phyloP scores from a whole-genome alignment of 768 basidiomycete genomes.

The Hirschioporus abietinus region DNA sequence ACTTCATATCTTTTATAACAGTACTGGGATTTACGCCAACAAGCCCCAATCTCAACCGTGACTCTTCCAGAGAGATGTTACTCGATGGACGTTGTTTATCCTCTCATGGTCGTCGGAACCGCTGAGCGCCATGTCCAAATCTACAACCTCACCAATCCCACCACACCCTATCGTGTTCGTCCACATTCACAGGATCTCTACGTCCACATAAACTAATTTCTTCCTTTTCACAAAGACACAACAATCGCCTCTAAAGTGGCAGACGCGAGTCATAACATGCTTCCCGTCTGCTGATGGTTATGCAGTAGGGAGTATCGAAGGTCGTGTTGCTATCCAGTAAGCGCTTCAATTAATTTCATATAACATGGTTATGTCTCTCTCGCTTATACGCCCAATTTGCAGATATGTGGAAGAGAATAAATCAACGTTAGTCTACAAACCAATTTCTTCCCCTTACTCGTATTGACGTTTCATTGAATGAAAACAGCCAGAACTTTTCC shows the following conservation, averaged over 20 bases:
- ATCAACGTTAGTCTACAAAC: slow-evolving; percentile 38
- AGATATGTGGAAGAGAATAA: slow-evolving; percentile 90
- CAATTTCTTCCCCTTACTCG: neutral
- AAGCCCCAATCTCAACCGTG: slow-evolving; percentile 73
- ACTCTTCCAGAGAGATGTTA: slow-evolving; percentile 89
- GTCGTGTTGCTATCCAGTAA: slow-evolving; percentile 93
- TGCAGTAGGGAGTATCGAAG: slow-evolving; percentile 82
- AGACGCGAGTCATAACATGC: slow-evolving; percentile 82
- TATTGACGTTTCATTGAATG: slow-evolving; percentile 4
- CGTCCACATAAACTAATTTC: neutral
- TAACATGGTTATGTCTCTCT: neutral
- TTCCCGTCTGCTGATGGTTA: slow-evolving; percentile 77
- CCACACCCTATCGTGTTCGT: slow-evolving; percentile 66
- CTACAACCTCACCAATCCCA: slow-evolving; percentile 81
- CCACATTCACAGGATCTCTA: slow-evolving; percentile 5
- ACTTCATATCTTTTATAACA: slow-evolving; percentile 23
- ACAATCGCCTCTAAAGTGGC: slow-evolving; percentile 87
- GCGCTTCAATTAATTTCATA: slow-evolving; percentile 25
- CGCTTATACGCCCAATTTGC: neutral
- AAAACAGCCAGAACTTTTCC: slow-evolving; percentile 68
- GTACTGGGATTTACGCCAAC: slow-evolving; percentile 89
- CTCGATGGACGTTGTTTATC: slow-evolving; percentile 75
- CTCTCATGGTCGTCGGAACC: slow-evolving; percentile 87
- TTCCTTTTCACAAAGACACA: slow-evolving; percentile 47
- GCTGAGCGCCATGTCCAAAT: slow-evolving; percentile 91